These are phyloP conservation scores for Sarocladiaceae sp. DNA, from an alignment of 2,329 filamentous ascomycete genomes.

Conservation along the genomic window DNA sequence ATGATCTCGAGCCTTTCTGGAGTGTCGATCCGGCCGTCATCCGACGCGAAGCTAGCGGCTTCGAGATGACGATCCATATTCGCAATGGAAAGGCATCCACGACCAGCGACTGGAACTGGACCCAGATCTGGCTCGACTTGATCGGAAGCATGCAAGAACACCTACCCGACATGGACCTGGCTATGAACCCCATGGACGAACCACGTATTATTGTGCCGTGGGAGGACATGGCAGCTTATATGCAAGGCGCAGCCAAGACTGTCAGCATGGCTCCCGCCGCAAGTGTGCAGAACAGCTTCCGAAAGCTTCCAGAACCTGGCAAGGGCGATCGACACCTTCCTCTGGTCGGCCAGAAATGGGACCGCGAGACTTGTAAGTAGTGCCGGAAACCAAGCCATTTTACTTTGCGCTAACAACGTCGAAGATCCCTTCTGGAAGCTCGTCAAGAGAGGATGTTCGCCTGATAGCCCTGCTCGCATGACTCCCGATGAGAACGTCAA, in stretches of 20 bases:
- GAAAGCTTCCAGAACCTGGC: slow-evolving; percentile 34
- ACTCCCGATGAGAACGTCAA: slow-evolving; percentile 31
- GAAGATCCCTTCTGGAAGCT: slow-evolving; percentile 53
- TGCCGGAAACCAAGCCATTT: background rate
- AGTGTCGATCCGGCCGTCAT: slow-evolving; percentile 42
- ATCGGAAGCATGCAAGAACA: slow-evolving; percentile 47
- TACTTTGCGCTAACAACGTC: slow-evolving; percentile 11
- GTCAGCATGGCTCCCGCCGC: slow-evolving; percentile 38
- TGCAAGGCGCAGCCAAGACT: slow-evolving; percentile 48
- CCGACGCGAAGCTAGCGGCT: slow-evolving; percentile 48
- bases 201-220: slow-evolving; percentile 60
- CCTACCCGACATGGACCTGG: slow-evolving; percentile 64
- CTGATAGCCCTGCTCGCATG: slow-evolving; percentile 55
- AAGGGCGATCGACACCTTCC: slow-evolving; percentile 28
- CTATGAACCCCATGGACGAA: slow-evolving; percentile 65
- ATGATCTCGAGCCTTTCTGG: slow-evolving; percentile 57
- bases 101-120: slow-evolving; percentile 54
- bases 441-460: slow-evolving; percentile 56
- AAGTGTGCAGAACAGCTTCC: slow-evolving; percentile 40
- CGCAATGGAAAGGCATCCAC: slow-evolving; percentile 48
- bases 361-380: slow-evolving; percentile 43
- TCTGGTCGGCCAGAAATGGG: slow-evolving; percentile 42
- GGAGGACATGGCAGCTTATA: slow-evolving; percentile 53
- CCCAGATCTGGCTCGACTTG: slow-evolving; percentile 51
- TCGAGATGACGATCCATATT: slow-evolving; percentile 59